phyloP scores from a whole-genome alignment of 768 basidiomycete species.

The Chiua virens region DNA sequence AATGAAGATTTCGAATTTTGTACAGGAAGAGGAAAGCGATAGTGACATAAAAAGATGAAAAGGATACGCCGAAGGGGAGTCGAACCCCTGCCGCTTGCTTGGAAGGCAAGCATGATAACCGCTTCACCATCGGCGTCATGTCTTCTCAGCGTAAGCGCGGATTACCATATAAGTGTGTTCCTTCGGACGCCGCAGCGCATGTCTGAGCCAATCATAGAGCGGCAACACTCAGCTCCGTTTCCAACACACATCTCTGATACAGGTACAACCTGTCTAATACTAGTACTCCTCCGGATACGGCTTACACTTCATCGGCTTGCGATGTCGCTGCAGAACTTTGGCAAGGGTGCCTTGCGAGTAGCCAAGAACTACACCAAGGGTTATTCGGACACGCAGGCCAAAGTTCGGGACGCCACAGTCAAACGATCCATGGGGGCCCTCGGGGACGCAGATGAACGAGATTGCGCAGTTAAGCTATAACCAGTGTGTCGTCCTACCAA shows the following conservation, averaged over 20 bases:
- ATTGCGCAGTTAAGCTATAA: conserved; percentile 96
- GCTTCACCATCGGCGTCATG: conserved; percentile 72
- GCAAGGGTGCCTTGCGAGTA: conserved; percentile 81
- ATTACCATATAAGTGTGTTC: neutral
- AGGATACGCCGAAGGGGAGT: conserved; percentile 59
- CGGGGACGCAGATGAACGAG: conserved; percentile 98
- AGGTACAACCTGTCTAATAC: conserved; percentile 13
- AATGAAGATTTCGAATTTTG: too few relatives aligned
- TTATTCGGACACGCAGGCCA: conserved; percentile 93
- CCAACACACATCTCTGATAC: conserved; percentile 15
- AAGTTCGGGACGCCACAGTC: conserved; percentile 96
- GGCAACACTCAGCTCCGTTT: conserved; percentile 14
- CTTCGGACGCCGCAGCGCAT: conserved; percentile 6
- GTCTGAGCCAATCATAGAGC: neutral
- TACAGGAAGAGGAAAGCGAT: too few relatives aligned
- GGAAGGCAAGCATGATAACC: conserved; percentile 95
- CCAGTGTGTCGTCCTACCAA: conserved; percentile 52
- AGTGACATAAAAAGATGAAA: too few relatives aligned
- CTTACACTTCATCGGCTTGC: conserved; percentile 1
- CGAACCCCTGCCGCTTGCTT: conserved; percentile 76
- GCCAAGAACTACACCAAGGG: conserved; percentile 96
- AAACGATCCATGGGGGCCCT: conserved; percentile 98
- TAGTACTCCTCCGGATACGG: neutral
- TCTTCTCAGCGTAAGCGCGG: neutral
- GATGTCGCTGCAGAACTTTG: conserved; percentile 73